phyloP scores from a whole-genome alignment of 306 rosid genomes.

The Trifolium dubium region DNA sequence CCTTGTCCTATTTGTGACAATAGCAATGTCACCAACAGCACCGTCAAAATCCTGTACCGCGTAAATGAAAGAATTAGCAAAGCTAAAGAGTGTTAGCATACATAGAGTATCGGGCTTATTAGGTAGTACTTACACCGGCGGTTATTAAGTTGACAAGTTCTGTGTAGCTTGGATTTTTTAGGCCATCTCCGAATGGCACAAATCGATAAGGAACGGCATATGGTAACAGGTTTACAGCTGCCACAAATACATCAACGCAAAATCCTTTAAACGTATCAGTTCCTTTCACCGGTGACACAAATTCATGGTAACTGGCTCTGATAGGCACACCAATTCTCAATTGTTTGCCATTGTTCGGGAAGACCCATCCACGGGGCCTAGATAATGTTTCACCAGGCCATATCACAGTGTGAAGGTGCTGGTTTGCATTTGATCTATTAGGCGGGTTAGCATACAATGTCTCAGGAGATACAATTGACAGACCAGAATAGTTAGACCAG shows the following conservation, averaged over 20 bases:
- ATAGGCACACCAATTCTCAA: conserved; percentile 82
- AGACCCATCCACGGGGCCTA: conserved; percentile 97
- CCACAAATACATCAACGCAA: conserved; percentile 82
- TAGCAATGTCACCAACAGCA: conserved; percentile 86
- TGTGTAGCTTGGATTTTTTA: conserved; percentile 72
- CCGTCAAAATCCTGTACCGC: conserved; percentile 71
- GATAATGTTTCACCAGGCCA: conserved; percentile 91
- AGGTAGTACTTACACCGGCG: conserved; percentile 72
- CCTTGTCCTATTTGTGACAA: conserved; percentile 86
- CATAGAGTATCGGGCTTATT: conserved; percentile 31
- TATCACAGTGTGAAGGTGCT: conserved; percentile 62
- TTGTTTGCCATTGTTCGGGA: conserved; percentile 82
- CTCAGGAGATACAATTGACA: conserved; percentile 82
- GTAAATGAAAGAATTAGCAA: conserved; percentile 36
- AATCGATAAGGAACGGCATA: conserved; percentile 82
- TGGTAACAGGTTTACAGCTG: conserved; percentile 81
- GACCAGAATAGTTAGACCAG: conserved; percentile 95
- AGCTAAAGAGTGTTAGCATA: conserved; percentile 6
- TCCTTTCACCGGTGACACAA: conserved; percentile 67
- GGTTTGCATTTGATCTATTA: conserved; percentile 74
- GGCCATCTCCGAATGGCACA: conserved; percentile 78
- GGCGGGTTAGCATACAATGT: conserved; percentile 70
- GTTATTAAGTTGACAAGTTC: conserved; percentile 65
- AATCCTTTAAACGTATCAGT: conserved; percentile 81
- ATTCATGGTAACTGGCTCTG: conserved; percentile 73